phyloP scores from a whole-genome alignment of 495 filamentous ascomycete genomes.

The Evernia prunastri region DNA sequence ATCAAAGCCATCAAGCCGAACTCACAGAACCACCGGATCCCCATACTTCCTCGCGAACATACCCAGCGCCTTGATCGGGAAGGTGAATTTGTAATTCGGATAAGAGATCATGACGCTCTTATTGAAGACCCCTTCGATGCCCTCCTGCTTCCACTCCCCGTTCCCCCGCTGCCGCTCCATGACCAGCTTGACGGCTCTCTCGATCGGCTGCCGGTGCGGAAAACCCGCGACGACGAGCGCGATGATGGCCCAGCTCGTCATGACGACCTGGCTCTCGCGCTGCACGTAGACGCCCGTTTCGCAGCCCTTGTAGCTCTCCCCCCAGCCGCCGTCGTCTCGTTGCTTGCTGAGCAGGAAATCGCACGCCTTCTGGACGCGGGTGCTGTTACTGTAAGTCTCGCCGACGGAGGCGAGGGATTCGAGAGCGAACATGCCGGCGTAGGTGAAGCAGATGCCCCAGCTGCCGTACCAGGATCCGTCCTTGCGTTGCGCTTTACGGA shows the following conservation, averaged over 20 bases:
- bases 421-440: constrained; percentile 91
- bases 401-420: constrained; percentile 77
- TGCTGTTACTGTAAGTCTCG: constrained; percentile 71
- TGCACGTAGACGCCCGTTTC: constrained; percentile 53
- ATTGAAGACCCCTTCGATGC: constrained; percentile 97
- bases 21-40: constrained; percentile 47
- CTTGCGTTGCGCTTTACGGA: constrained; percentile 67
- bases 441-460: constrained; percentile 98
- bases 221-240: constrained; percentile 79
- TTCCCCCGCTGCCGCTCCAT: constrained; percentile 79
- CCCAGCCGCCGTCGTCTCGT: constrained; percentile 88
- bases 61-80: constrained; percentile 87
- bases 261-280: constrained; percentile 75
- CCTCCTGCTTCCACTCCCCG: constrained; percentile 92
- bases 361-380: constrained; percentile 64
- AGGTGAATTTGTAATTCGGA: constrained; percentile 97
- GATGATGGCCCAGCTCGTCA: constrained; percentile 88
- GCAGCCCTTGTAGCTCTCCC: constrained; percentile 82
- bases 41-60: constrained; percentile 76
- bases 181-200: constrained; percentile 69
- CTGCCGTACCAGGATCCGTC: constrained; percentile 95
- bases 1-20: too few species aligned
- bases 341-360: constrained; percentile 80
- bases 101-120: constrained; percentile 99
- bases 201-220: constrained; percentile 66